phyloP scores from a whole-genome alignment of 140 eudicot species.

The Oenanthe javanica region DNA sequence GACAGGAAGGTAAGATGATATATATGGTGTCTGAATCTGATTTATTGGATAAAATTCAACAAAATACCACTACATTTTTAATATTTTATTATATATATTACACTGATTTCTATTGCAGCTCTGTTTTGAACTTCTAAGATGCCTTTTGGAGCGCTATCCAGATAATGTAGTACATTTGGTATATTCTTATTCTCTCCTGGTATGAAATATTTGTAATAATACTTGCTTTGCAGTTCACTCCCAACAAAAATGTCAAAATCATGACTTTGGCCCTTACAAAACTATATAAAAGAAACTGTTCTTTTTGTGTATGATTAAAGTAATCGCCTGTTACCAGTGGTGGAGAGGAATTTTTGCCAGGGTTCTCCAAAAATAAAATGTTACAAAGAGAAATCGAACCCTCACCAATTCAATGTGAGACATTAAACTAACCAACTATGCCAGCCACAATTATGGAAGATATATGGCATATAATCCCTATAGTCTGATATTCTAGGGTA shows the following conservation, averaged over 20 bases:
- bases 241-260: neutral
- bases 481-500: neutral
- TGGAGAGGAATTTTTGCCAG: neutral
- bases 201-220: neutral
- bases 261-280: neutral
- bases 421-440: neutral
- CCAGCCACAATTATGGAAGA: neutral
- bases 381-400: neutral
- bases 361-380: neutral
- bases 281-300: neutral
- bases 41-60: neutral
- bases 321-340: neutral
- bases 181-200: conserved; percentile 9
- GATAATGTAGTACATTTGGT: conserved; percentile 47
- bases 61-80: neutral
- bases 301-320: neutral
- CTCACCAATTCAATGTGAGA: neutral
- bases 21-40: neutral
- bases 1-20: conserved; percentile 69
- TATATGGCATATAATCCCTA: neutral
- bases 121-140: conserved; percentile 73
- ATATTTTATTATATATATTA: neutral
- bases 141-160: conserved; percentile 61
- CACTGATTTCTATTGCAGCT: conserved; percentile 45
- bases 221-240: neutral